A percentile compares a stretch with the other conserved stretches of the same genome.
Conservation (phyloP, 805 yeast genomes). For the Kurtzmaniella fragi region DNA sequence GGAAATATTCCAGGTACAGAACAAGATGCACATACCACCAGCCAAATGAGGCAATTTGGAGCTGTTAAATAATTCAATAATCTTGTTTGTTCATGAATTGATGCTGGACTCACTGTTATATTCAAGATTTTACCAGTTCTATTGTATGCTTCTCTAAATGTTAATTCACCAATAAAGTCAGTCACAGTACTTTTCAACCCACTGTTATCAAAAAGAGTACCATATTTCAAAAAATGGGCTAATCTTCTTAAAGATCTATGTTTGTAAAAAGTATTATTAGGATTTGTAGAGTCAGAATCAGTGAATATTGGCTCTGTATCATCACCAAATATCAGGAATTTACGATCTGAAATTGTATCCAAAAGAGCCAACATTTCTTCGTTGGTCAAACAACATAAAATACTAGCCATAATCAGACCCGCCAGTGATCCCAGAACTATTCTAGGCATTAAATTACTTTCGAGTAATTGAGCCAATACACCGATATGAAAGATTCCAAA, state of each 20-base stretch:
- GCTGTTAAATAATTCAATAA: conserved; percentile 75
- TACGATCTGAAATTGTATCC: conserved; percentile 53
- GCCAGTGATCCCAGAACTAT: conserved; percentile 94
- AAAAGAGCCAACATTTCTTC: conserved; percentile 62
- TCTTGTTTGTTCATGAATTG: conserved; percentile 86
- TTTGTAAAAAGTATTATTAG: background rate
- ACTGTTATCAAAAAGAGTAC: conserved; percentile 81
- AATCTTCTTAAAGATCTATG: conserved; percentile 22
- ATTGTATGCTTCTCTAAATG: conserved; percentile 91
- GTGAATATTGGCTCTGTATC: too few relatives aligned
- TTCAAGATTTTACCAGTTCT: conserved; percentile 91
- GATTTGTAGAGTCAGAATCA: too few relatives aligned
- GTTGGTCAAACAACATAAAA: conserved; percentile 74
- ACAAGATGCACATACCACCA: conserved; percentile 91
- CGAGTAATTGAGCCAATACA: conserved; percentile 73
- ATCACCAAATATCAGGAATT: conserved; percentile 47
- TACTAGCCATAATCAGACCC: conserved; percentile 90
- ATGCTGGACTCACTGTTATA: conserved; percentile 89
- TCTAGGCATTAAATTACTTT: conserved; percentile 71
- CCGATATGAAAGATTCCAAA: conserved; percentile 93
- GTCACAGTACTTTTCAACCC: conserved; percentile 71
- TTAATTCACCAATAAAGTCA: conserved; percentile 78
- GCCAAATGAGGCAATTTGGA: conserved; percentile 78
- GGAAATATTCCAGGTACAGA: conserved; percentile 91
- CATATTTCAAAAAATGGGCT: conserved; percentile 65